Evolutionary conservation across 306 rosid species (phyloP).

Genomic region (Senna tora): DNA sequence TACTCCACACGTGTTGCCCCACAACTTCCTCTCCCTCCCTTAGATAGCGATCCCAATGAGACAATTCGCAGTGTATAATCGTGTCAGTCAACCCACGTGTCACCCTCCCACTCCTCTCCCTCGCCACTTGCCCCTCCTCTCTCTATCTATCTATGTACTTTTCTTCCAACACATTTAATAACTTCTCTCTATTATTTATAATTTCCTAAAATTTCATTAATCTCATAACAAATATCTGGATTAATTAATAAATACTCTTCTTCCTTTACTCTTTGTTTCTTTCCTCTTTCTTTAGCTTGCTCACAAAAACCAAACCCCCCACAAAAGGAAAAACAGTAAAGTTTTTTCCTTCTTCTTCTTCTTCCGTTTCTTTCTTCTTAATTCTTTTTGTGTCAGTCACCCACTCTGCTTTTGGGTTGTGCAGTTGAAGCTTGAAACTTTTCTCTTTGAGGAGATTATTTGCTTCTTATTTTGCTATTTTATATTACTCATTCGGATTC

Average conservation of each 20-base stretch:
- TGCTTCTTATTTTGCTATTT: slow-evolving; percentile 14
- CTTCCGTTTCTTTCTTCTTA: background rate
- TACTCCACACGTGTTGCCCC: slow-evolving; percentile 49
- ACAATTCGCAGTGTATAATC: slow-evolving; percentile 43
- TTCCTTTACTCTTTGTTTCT: too few relatives aligned
- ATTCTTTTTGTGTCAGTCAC: background rate
- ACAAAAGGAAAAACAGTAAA: too few relatives aligned
- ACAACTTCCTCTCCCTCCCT: too few relatives aligned
- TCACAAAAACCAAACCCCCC: too few relatives aligned
- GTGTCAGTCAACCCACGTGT: background rate
- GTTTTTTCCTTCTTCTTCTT: background rate
- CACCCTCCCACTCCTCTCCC: slow-evolving; percentile 1
- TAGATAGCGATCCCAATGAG: slow-evolving; percentile 51
- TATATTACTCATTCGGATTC: background rate
- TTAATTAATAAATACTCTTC: too few relatives aligned
- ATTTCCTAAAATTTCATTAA: too few relatives aligned
- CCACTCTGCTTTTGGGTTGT: background rate
- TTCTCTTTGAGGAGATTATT: slow-evolving; percentile 21
- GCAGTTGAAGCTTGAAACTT: background rate
- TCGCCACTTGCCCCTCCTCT: slow-evolving; percentile 64
- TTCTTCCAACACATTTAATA: too few relatives aligned
- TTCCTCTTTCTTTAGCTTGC: background rate
- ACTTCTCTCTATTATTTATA: too few relatives aligned
- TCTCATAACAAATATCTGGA: too few relatives aligned
- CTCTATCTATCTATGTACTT: background rate